A percentile compares a stretch with the other conserved stretches of the same genome.
phyloP scores from a whole-genome alignment of 1,139 yeast species.

The Suhomyces panamericanus region DNA sequence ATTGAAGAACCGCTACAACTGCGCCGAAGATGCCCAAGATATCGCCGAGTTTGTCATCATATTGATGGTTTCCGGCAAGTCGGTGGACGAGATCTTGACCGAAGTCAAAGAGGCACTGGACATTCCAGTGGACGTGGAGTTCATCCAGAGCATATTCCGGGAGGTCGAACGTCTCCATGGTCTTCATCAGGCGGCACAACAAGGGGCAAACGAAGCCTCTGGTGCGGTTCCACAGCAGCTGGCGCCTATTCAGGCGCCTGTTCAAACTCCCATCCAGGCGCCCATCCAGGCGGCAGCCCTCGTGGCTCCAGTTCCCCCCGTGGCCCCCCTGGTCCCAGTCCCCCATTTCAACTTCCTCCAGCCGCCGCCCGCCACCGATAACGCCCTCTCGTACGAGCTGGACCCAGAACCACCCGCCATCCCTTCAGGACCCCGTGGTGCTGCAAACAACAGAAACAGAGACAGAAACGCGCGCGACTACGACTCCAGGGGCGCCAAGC shows the following conservation, averaged over 20 bases:
- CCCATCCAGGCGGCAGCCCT: no score
- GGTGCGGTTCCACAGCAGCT: background rate
- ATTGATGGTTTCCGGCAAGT: conserved; percentile 69
- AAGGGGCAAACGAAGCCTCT: conserved; percentile 3
- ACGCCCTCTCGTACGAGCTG: background rate
- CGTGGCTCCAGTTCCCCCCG: background rate
- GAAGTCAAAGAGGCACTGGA: conserved; percentile 71
- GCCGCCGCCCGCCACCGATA: conserved; percentile 1
- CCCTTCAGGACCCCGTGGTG: conserved; percentile 18
- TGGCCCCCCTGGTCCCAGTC: conserved; percentile 2
- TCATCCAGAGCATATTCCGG: conserved; percentile 52
- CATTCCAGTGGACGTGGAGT: conserved; percentile 54
- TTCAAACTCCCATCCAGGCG: background rate
- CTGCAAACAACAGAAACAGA: conserved; percentile 6
- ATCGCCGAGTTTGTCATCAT: conserved; percentile 79
- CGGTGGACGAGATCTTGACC: conserved; percentile 59
- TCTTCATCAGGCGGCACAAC: conserved; percentile 9
- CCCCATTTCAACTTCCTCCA: conserved; percentile 12
- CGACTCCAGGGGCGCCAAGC: conserved; percentile 8
- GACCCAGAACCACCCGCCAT: conserved; percentile 5
- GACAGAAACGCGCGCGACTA: conserved; percentile 11
- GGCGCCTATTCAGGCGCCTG: background rate
- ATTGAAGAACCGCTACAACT: conserved; percentile 34
- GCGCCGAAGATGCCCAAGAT: conserved; percentile 67
- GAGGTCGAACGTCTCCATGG: conserved; percentile 50